Base-by-base conservation (phyloP, 2,329 filamentous ascomycete genomes). In the Fusarium brachygibbosum region DNA sequence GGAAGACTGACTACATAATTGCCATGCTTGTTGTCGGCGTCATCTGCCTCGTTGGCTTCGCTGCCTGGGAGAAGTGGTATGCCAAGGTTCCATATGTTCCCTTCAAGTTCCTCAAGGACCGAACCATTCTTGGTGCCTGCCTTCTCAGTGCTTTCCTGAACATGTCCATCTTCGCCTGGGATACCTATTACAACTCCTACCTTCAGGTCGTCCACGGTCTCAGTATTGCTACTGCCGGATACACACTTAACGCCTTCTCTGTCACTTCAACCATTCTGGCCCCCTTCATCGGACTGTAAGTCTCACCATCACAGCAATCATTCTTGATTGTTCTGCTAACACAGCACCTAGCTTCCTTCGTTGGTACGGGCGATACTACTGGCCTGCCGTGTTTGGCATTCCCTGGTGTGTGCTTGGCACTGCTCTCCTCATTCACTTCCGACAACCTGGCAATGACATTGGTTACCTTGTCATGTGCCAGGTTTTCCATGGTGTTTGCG, bases 11-110 rank as follows among this genome's bases (percentile, higher is more conserved):
- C 41, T 79, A 82, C 48, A 86, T 89, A 68, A 82, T 88, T 46
- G 76, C 79, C 25, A 87, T 89, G 85, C 79, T 83, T 31, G 82
- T 87, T 8, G 72, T 91, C 28, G 90, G 90, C 2, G 78, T 80
- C 5, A 74, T 84, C 0, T 80, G 82, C 23, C 75, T 89, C 7
- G 75, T 79, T 3, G 74, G 76, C 5, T 88, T 91, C 64, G 84
- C 79, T 4, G 61, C 85, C 2, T 90, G 86, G 84, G 89, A 91
- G 77, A 83, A 79, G 31, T 88, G 80, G 56, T 79, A 86, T 51
- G 86, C 89, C 0, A 66, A 64, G 34, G 53, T 82, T 16, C 75
- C 72, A 1, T 79, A 84, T 25, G 67, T 87, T 1, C 85, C 83
- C 1, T 86, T 82, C 73, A 73, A 79, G 50, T 78, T 88, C 60